Conservation (phyloP, 2,329 filamentous ascomycete genomes). For the Claviceps sp. region DNA sequence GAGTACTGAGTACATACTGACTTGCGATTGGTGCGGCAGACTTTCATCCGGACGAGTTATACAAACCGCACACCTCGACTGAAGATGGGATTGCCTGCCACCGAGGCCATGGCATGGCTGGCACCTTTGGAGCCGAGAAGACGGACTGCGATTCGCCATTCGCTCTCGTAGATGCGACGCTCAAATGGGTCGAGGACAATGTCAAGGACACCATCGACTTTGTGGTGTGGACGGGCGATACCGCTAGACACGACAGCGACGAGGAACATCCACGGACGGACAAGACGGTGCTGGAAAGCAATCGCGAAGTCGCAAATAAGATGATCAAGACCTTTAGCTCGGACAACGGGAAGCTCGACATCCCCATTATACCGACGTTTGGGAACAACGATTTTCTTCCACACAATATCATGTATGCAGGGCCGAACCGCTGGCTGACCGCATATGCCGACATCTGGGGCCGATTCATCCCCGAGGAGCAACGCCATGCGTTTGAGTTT, state of each 20-base stretch:
- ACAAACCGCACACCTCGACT: constrained; percentile 65
- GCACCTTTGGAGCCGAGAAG: constrained; percentile 71
- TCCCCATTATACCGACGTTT: constrained; percentile 80
- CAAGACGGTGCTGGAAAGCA: constrained; percentile 64
- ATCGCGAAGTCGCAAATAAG: constrained; percentile 61
- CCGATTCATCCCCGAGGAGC: constrained; percentile 79
- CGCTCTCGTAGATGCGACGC: constrained; percentile 72
- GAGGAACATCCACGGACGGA: constrained; percentile 63
- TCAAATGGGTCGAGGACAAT: constrained; percentile 74
- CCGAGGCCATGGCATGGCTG: constrained; percentile 60
- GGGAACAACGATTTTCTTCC: constrained; percentile 97
- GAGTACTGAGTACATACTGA: background rate
- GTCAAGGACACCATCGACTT: constrained; percentile 74
- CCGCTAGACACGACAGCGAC: constrained; percentile 79
- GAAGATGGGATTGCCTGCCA: constrained; percentile 63
- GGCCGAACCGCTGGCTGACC: constrained; percentile 77
- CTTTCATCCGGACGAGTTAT: constrained; percentile 82
- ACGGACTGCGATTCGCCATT: constrained; percentile 80
- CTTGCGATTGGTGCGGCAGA: constrained; percentile 37
- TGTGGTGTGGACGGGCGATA: constrained; percentile 86
- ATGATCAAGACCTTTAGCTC: constrained; percentile 61
- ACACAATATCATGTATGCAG: constrained; percentile 80
- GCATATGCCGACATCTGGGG: constrained; percentile 69
- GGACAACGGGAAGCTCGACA: constrained; percentile 42
- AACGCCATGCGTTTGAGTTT: constrained; percentile 79